Evolutionary conservation across 805 yeast species (phyloP).

Genomic region (Kregervanrija fluxuum): DNA sequence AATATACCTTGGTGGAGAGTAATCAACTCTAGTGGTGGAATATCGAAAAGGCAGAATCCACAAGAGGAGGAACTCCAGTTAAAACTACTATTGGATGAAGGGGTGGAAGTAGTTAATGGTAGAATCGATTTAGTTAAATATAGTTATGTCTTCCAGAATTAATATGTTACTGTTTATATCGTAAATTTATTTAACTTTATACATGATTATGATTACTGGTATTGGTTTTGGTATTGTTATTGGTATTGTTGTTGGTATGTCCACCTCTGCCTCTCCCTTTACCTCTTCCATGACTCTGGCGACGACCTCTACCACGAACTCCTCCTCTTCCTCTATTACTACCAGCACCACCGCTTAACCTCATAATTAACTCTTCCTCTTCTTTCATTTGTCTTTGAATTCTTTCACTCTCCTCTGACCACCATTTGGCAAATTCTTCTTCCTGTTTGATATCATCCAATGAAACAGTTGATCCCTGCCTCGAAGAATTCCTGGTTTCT

Average conservation of each 20-base stretch:
- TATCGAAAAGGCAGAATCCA: constrained; percentile 43
- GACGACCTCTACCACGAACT: not conserved
- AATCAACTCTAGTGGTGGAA: constrained; percentile 52
- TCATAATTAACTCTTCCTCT: constrained; percentile 5
- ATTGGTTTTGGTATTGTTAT: no score
- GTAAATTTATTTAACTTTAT: no score
- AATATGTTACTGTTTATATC: not conserved
- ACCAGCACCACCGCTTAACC: not conserved
- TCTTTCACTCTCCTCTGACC: constrained; percentile 69
- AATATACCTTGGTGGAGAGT: constrained; percentile 82
- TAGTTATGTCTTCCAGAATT: not conserved
- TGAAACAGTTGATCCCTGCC: constrained; percentile 21
- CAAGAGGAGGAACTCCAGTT: constrained; percentile 42
- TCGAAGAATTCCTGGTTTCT: constrained; percentile 19
- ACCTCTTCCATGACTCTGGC: not conserved
- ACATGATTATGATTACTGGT: no score
- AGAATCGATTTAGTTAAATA: not conserved
- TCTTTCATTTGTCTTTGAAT: constrained; percentile 40
- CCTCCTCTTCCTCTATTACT: not conserved
- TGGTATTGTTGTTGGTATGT: no score
- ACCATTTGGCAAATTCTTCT: constrained; percentile 82
- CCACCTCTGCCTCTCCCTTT: not conserved
- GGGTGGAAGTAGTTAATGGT: constrained; percentile 30
- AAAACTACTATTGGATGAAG: constrained; percentile 38
- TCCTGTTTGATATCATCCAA: constrained; percentile 72